Evolutionary conservation across 192 early-diverging fungal genomes (phyloP).

Genomic region (Paraglomus brasilianum): DNA sequence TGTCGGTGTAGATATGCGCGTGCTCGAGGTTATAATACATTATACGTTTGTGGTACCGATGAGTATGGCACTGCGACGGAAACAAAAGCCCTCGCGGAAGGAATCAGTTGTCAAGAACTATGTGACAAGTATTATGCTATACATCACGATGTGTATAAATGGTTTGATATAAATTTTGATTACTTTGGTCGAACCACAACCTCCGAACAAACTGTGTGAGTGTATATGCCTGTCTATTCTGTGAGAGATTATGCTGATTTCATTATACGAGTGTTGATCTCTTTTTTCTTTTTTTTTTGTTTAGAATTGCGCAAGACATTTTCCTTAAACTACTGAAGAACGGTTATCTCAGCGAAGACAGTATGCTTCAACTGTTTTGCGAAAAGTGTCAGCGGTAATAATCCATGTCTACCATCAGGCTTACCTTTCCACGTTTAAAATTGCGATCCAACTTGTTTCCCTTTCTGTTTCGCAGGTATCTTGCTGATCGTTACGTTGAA

Average conservation of each 20-base stretch:
- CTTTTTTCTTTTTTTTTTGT: background rate
- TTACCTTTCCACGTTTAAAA: slow-evolving; percentile 29
- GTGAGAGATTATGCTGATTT: background rate
- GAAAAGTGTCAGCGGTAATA: slow-evolving; percentile 72
- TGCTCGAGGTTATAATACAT: slow-evolving; percentile 82
- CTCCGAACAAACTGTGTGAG: slow-evolving; percentile 72
- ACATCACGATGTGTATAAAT: slow-evolving; percentile 88
- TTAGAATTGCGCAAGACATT: slow-evolving; percentile 82
- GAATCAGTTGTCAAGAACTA: slow-evolving; percentile 82
- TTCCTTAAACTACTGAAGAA: slow-evolving; percentile 74
- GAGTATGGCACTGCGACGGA: slow-evolving; percentile 99
- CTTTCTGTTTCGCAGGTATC: slow-evolving; percentile 60
- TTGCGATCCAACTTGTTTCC: slow-evolving; percentile 25
- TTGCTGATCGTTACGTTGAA: slow-evolving; percentile 98
- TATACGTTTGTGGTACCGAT: slow-evolving; percentile 96
- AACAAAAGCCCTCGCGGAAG: slow-evolving; percentile 95
- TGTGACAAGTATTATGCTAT: slow-evolving; percentile 95
- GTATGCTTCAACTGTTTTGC: slow-evolving; percentile 91
- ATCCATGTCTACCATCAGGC: slow-evolving; percentile 25
- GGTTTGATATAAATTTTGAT: slow-evolving; percentile 95
- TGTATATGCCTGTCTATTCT: slow-evolving; percentile 19
- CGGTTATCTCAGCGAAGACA: slow-evolving; percentile 67
- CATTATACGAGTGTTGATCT: too few species aligned
- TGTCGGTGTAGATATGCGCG: slow-evolving; percentile 71
- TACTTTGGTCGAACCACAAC: slow-evolving; percentile 95